Base-by-base conservation (phyloP, 768 basidiomycete species). In the Leccinum rimulosum region DNA sequence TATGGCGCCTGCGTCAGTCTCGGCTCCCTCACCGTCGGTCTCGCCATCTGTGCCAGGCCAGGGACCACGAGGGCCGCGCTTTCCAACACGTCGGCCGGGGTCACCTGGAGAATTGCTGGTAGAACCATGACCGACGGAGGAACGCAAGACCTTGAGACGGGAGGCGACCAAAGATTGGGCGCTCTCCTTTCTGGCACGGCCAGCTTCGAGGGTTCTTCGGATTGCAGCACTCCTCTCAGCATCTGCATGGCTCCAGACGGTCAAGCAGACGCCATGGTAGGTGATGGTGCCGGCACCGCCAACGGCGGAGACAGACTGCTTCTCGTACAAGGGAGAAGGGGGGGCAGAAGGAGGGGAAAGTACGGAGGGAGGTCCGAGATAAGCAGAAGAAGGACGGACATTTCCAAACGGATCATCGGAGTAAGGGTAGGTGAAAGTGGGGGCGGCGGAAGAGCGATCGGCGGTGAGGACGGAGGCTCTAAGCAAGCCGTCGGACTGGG, bases 171-270 rank as follows among this genome's bases (percentile, higher is more conserved):
- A 75, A 17, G 86, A 88, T 70, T 92, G 90, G 0, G 87, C 86
- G 33, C 87, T 89, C 71, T 93, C 89, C 70, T 91, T 90, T 56
- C 89, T 84, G 45, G 82, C 84, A 49, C 89, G 84, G 51, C 87
- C 84, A 0, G 88, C 87, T 70, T 93, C 91, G 51, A 92, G 80
- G 7, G 90, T 91, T 52, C 88, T 82, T 22, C 93, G 85, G 65
- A 95, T 95, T 1, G 93, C 93, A 14, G 79, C 81, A 56, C 89
- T 87, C 51, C 94, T 86, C 66, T 94, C 89, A 0, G 87, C 87
- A 69, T 98, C 95, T 19, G 94, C 94, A 68, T 95, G 94, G 4
- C 91, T 93, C 94, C 94, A 98, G 2, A 97, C 93, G 2, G 93
- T 94, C 59, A 98, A 80, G 65, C 93, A 93, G 38, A 96, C 93